A percentile compares a stretch with the other conserved stretches of the same genome.
These are phyloP conservation scores for Arthrobotrys conoides DNA, from an alignment of 2,329 filamentous ascomycete species.

Conservation along the genomic window DNA sequence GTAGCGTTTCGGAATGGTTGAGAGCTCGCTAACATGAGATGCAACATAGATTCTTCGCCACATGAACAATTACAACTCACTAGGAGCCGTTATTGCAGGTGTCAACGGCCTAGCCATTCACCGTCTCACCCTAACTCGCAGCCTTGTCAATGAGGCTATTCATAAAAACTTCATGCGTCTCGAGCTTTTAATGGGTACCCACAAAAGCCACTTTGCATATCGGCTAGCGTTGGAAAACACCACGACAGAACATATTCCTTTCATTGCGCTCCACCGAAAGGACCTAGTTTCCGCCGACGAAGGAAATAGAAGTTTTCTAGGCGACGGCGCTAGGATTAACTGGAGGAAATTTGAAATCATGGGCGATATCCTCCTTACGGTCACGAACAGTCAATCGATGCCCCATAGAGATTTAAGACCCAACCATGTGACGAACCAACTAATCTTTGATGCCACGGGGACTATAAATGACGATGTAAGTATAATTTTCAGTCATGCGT, in stretches of 20 bases:
- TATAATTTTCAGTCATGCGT: neutral
- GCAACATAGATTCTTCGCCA: conserved; percentile 79
- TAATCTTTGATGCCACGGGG: conserved; percentile 63
- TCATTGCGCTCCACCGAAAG: conserved; percentile 87
- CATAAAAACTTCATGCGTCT: conserved; percentile 90
- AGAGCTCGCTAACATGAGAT: conserved; percentile 33
- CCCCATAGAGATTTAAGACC: conserved; percentile 73
- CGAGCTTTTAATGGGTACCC: conserved; percentile 90
- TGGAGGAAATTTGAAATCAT: conserved; percentile 99
- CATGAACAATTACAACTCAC: conserved; percentile 95
- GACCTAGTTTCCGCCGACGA: conserved; percentile 94
- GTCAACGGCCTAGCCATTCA: conserved; percentile 90
- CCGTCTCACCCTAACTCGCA: conserved; percentile 83
- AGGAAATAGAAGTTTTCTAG: conserved; percentile 89
- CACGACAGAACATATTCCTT: conserved; percentile 88
- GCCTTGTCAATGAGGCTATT: conserved; percentile 78
- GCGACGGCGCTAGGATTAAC: conserved; percentile 82
- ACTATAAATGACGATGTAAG: conserved; percentile 64
- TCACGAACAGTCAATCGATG: conserved; percentile 91
- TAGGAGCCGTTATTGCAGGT: conserved; percentile 93
- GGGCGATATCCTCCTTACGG: conserved; percentile 88
- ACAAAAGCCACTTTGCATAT: conserved; percentile 94
- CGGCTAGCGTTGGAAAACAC: conserved; percentile 98
- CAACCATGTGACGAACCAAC: conserved; percentile 62
- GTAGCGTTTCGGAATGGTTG: conserved; percentile 61